Evolutionary conservation across 2,329 filamentous ascomycete genomes (phyloP).

Genomic region (Botrytis fabae): DNA sequence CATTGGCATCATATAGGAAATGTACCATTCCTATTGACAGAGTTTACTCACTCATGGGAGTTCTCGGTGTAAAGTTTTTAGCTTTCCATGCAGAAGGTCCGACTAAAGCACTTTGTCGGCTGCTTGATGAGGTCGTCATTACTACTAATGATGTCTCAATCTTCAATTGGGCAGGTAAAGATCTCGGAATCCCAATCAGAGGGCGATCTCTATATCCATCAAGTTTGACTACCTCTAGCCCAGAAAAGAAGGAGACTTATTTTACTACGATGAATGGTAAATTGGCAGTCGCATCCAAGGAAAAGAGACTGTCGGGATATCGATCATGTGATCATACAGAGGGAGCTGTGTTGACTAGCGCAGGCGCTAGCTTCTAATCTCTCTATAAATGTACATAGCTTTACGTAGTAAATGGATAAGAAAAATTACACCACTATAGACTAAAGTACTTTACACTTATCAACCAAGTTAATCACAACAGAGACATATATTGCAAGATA

Average conservation of each 20-base stretch:
- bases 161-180: slow-evolving; percentile 42
- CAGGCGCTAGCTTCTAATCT: too few species aligned
- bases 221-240: slow-evolving; percentile 36
- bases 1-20: slow-evolving; percentile 34
- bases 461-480: too few species aligned
- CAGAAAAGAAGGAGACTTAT: slow-evolving; percentile 25
- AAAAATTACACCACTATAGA: too few species aligned
- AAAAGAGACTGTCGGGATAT: too few species aligned
- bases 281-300: slow-evolving; percentile 31
- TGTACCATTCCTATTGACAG: slow-evolving; percentile 38
- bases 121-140: slow-evolving; percentile 40
- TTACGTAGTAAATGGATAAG: too few species aligned
- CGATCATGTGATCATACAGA: too few species aligned
- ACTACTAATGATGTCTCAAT: slow-evolving; percentile 41
- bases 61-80: slow-evolving; percentile 40
- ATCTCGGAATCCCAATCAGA: slow-evolving; percentile 39
- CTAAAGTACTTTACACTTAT: too few species aligned
- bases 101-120: slow-evolving; percentile 38
- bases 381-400: too few species aligned
- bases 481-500: slow-evolving; percentile 34
- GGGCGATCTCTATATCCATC: slow-evolving; percentile 41
- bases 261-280: slow-evolving; percentile 32
- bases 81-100: slow-evolving; percentile 41
- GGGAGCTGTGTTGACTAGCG: too few species aligned
- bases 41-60: slow-evolving; percentile 42